These are phyloP conservation scores for Geotrichum histeridarum DNA, from an alignment of 1,139 yeast species.

Conservation along the genomic window DNA sequence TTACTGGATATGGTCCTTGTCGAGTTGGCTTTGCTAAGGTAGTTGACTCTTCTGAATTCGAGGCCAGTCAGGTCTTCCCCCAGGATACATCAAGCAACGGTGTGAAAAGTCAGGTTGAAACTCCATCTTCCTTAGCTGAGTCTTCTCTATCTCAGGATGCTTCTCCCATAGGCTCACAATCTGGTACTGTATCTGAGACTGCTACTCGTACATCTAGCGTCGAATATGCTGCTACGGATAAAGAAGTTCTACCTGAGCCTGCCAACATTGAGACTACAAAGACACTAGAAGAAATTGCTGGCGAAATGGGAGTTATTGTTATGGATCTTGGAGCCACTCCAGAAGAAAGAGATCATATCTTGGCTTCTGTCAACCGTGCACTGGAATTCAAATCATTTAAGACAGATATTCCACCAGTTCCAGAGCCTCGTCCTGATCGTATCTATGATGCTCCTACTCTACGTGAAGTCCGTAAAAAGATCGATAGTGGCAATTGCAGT, in stretches of 20 bases:
- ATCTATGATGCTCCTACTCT: conserved; percentile 85
- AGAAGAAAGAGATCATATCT: conserved; percentile 24
- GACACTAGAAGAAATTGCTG: conserved; percentile 30
- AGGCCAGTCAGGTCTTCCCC: conserved; percentile 4
- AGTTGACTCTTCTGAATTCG: conserved; percentile 14
- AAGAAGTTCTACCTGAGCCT: conserved; percentile 14
- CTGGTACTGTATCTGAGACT: conserved; percentile 9
- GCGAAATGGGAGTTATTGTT: conserved; percentile 30
- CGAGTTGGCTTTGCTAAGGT: conserved; percentile 42
- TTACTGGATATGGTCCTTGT: conserved; percentile 55
- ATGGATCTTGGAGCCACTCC: conserved; percentile 35
- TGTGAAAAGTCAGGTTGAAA: not conserved
- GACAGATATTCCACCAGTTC: conserved; percentile 32
- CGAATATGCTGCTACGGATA: conserved; percentile 23
- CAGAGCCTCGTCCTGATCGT: conserved; percentile 42
- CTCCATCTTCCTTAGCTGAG: not conserved
- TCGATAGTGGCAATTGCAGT: conserved; percentile 43
- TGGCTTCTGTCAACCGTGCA: conserved; percentile 31
- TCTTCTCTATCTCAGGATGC: not conserved
- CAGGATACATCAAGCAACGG: not conserved
- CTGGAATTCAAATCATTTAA: conserved; percentile 27
- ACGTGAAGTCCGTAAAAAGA: conserved; percentile 49
- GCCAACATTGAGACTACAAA: conserved; percentile 27
- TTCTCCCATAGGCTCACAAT: not conserved
- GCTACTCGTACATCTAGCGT: conserved; percentile 9